A percentile compares a stretch with the other conserved stretches of the same genome.
phyloP scores from a whole-genome alignment of 1,284 basidiomycete genomes.

The Fistulina hepatica region DNA sequence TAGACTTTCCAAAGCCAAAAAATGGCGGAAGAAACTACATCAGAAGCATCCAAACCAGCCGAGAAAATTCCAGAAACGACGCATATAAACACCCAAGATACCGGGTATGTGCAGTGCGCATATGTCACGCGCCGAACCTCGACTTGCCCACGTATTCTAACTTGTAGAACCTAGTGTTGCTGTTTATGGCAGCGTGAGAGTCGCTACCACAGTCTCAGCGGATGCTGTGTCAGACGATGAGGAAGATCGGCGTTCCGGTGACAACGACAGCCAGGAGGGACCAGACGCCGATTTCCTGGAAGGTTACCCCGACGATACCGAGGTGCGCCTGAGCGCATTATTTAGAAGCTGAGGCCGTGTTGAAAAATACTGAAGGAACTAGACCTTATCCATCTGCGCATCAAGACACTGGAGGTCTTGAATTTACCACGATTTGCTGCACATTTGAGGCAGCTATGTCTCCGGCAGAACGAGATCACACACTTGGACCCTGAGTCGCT shows the following conservation, averaged over 20 bases:
- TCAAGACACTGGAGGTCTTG: constrained; percentile 55
- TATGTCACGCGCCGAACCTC: no score
- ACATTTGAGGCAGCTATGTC: constrained; percentile 67
- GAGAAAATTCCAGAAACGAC: no score
- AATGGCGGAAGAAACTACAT: no score
- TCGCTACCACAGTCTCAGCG: no score
- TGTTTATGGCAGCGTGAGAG: no score
- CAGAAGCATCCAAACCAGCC: no score
- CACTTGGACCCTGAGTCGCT: constrained; percentile 63
- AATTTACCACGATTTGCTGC: constrained; percentile 61
- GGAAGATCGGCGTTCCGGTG: constrained; percentile 22
- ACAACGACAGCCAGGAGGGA: constrained; percentile 27
- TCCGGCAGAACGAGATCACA: constrained; percentile 83
- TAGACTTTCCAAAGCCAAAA: no score
- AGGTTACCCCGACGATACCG: constrained; percentile 53
- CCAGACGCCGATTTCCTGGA: constrained; percentile 42
- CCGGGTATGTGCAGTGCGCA: no score
- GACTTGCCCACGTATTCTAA: no score
- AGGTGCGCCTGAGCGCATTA: constrained; percentile 34
- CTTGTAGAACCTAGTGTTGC: no score
- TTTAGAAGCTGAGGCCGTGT: constrained; percentile 5
- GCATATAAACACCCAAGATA: no score
- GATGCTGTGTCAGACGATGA: constrained; percentile 36
- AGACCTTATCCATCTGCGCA: constrained; percentile 79
- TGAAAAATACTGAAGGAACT: constrained; percentile 51